Percentiles rank a stretch among this genome's conserved stretches.
These are phyloP conservation scores for Anacardium occidentale DNA, from an alignment of 345 rosid genomes.

Conservation along the genomic window DNA sequence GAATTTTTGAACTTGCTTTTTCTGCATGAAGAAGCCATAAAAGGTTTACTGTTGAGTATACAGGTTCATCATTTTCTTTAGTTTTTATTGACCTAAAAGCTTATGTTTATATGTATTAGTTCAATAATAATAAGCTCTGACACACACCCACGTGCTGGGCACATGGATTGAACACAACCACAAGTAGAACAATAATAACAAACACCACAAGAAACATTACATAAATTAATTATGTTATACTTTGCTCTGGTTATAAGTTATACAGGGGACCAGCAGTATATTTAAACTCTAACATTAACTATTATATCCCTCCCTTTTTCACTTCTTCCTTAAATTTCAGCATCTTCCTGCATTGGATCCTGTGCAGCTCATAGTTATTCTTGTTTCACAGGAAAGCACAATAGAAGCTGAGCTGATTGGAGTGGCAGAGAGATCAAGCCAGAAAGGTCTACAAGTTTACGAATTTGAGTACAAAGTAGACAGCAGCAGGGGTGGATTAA, in stretches of 20 bases:
- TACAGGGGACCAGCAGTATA: too few relatives aligned
- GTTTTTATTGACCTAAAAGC: not conserved
- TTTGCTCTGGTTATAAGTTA: too few relatives aligned
- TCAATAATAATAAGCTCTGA: too few relatives aligned
- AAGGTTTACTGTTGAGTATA: not conserved
- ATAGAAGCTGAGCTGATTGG: slow-evolving; percentile 69
- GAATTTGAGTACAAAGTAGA: slow-evolving; percentile 82
- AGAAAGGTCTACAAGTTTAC: slow-evolving; percentile 57
- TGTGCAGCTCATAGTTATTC: not conserved
- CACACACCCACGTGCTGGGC: too few relatives aligned
- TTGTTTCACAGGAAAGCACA: slow-evolving; percentile 68
- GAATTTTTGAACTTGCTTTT: not conserved
- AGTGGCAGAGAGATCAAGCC: slow-evolving; percentile 66
- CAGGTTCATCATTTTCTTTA: too few relatives aligned
- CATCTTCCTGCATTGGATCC: not conserved
- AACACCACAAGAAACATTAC: too few relatives aligned
- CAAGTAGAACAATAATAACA: too few relatives aligned
- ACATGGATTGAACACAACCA: too few relatives aligned
- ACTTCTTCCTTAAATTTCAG: not conserved
- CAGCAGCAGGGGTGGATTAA: slow-evolving; percentile 83
- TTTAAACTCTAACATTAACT: too few relatives aligned
- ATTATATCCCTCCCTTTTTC: not conserved
- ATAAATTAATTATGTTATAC: too few relatives aligned
- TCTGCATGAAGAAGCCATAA: not conserved
- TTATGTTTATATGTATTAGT: too few relatives aligned